Conservation (phyloP, 805 yeast species). For the Wickerhamomyces chambardii region DNA sequence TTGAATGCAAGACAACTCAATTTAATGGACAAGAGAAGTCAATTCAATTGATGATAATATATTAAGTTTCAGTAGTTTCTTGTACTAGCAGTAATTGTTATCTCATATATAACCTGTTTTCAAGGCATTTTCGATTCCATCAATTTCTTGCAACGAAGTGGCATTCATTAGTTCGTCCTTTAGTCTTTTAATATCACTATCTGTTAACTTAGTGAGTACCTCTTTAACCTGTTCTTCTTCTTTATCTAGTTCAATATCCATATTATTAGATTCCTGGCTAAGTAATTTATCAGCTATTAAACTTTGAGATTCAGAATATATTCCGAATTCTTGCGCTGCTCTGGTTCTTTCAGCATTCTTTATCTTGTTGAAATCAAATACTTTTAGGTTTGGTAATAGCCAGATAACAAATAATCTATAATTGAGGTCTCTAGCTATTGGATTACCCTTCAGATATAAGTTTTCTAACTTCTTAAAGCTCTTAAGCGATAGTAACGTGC, state of each 20-base stretch:
- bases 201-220: conserved; percentile 38
- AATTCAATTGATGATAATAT: too few relatives aligned
- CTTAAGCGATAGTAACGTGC: conserved; percentile 29
- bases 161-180: conserved; percentile 52
- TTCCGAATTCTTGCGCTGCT: conserved; percentile 36
- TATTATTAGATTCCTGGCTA: conserved; percentile 4
- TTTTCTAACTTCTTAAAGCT: conserved; percentile 33
- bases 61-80: too few relatives aligned
- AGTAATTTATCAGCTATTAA: conserved; percentile 22
- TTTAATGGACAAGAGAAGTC: too few relatives aligned
- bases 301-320: conserved; percentile 12
- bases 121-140: conserved; percentile 51
- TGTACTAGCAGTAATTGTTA: too few relatives aligned
- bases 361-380: conserved; percentile 63
- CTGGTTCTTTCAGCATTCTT: conserved; percentile 40
- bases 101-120: conserved; percentile 24
- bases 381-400: conserved; percentile 50
- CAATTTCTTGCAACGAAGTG: conserved; percentile 65
- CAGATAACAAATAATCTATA: conserved; percentile 56
- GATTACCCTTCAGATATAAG: conserved; percentile 51
- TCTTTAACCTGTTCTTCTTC: conserved; percentile 24
- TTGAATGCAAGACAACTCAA: too few relatives aligned
- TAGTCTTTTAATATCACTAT: conserved; percentile 42
- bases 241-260: conserved; percentile 10
- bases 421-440: conserved; percentile 35